Evolutionary conservation across 1,284 basidiomycete genomes (phyloP), one percentile per base, ranked within the genome.

Genomic region (Takashimella koratensis): DNA sequence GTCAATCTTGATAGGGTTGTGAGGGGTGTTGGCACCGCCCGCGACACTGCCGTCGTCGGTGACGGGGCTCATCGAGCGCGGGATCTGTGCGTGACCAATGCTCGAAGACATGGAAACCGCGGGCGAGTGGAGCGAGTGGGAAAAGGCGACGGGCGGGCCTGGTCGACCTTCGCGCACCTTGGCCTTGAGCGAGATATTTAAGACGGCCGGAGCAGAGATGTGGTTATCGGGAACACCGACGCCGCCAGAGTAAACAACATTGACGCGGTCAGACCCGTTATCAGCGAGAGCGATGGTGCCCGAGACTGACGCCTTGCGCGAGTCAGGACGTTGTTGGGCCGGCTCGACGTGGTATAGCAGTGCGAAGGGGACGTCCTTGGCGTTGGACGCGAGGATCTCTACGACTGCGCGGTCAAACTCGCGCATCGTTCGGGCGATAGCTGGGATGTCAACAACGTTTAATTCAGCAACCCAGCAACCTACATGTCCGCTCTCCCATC

Each of bases 151-250:
- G 21, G 43, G 54, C 6, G 21, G 47, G 20, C 49, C 47, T 12
- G 20, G 36, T 36, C 54, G 52, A 27, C 26, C 25, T 44, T 58
- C 56, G 23, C 49, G 48, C 8, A 27, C 22, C 20, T 56, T 49
- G 3, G 49, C 51, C 8, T 27, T 51, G 40, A 63, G 45, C 12
- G 45, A 48, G 19, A 65, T 23, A 0, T 40, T 51, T 12, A 63
- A 13, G 10, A n/a, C 43, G 0, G 48, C 19, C 1, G 69, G 67
- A 0, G 70, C 66, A 0, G 67, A 67, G 0, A 64, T 63, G 46
- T 76, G 73, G 10, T 52, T 52, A 0, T 64, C 63, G 0, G 72
- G 74, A n/a, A 74, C 65, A 13, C 74, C 74, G 11, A 75, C 55
- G 0, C 62, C 49, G 5, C 71, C 71, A 8, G 62, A 65, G 10